Evolutionary conservation across 768 basidiomycete species (phyloP).

Genomic region (Trametes elegans): DNA sequence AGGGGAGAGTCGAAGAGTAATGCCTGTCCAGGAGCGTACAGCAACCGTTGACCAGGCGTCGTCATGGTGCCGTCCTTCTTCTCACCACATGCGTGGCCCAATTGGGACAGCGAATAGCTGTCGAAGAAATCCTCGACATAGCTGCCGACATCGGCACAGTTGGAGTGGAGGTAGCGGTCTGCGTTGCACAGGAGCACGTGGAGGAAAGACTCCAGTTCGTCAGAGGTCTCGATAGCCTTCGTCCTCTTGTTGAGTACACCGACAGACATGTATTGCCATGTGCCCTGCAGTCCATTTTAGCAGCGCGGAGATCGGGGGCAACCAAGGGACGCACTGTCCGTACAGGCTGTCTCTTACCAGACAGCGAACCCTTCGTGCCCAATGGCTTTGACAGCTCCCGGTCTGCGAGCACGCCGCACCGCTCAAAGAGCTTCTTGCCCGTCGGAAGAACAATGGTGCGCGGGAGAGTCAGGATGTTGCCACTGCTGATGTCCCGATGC

Average conservation of each 20-base stretch:
- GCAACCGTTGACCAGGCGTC: neutral
- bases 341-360: neutral
- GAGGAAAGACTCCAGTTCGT: constrained; percentile 22
- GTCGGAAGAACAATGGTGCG: neutral
- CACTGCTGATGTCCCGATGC: constrained; percentile 10
- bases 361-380: neutral
- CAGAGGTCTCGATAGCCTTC: constrained; percentile 1
- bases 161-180: constrained; percentile 6
- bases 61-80: neutral
- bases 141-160: neutral
- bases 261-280: constrained; percentile 20
- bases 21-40: neutral
- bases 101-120: neutral
- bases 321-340: neutral
- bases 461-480: constrained; percentile 8
- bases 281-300: too few relatives aligned
- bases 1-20: neutral
- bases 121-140: constrained; percentile 6
- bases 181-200: constrained; percentile 13
- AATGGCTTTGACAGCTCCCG: constrained; percentile 5
- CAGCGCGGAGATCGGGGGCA: neutral
- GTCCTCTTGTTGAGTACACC: neutral
- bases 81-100: neutral
- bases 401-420: constrained; percentile 7
- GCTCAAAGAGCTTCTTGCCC: neutral